Conservation (phyloP, 805 yeast species). For the Candida vaughaniae region DNA sequence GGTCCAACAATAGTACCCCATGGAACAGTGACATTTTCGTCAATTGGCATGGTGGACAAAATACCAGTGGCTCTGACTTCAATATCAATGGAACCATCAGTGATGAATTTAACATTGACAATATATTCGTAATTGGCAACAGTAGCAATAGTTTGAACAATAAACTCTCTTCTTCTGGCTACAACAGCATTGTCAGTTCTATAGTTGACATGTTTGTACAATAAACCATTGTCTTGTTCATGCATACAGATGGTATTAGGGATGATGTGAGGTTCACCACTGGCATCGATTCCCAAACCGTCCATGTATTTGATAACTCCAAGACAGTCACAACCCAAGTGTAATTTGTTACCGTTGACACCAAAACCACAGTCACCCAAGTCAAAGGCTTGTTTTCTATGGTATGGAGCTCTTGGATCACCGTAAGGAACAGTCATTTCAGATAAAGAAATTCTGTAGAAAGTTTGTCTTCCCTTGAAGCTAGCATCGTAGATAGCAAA, state of each 20-base stretch:
- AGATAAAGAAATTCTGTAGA: slow-evolving; percentile 70
- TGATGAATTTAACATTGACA: slow-evolving; percentile 68
- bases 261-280: slow-evolving; percentile 61
- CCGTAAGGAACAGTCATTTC: slow-evolving; percentile 91
- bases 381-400: slow-evolving; percentile 85
- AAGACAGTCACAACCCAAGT: slow-evolving; percentile 78
- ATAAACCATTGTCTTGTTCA: slow-evolving; percentile 73
- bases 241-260: slow-evolving; percentile 79
- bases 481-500: slow-evolving; percentile 68
- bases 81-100: slow-evolving; percentile 73
- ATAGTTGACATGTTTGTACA: slow-evolving; percentile 78
- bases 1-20: slow-evolving; percentile 79
- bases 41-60: slow-evolving; percentile 80
- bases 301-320: slow-evolving; percentile 77
- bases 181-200: slow-evolving; percentile 70
- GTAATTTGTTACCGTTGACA: slow-evolving; percentile 63
- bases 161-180: slow-evolving; percentile 75
- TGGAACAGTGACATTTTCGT: slow-evolving; percentile 62
- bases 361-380: slow-evolving; percentile 87
- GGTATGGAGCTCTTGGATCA: slow-evolving; percentile 77
- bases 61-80: slow-evolving; percentile 88
- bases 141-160: slow-evolving; percentile 78
- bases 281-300: slow-evolving; percentile 51
- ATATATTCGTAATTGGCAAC: slow-evolving; percentile 84
- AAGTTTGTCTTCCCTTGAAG: slow-evolving; percentile 73